Conservation (phyloP, 2,329 filamentous ascomycete species). For the Fusarium succisae region DNA sequence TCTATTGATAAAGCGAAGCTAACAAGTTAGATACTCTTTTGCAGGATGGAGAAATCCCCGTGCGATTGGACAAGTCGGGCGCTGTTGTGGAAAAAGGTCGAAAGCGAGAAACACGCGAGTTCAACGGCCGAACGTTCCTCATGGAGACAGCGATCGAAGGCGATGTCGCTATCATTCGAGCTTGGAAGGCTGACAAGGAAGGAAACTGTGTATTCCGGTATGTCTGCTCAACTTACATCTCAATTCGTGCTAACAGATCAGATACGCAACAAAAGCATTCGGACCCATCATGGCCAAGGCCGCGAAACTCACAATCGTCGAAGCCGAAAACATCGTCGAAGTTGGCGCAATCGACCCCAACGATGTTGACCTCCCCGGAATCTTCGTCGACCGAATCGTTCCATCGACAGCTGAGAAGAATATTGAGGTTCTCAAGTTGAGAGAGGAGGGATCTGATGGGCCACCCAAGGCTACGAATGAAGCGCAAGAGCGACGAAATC, state of each 20-base stretch:
- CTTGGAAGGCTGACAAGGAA: slow-evolving; percentile 78
- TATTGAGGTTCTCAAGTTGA: slow-evolving; percentile 74
- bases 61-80: slow-evolving; percentile 67
- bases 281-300: slow-evolving; percentile 84
- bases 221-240: neutral
- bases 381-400: slow-evolving; percentile 84
- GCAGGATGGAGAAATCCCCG: slow-evolving; percentile 74
- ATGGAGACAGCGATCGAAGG: slow-evolving; percentile 81
- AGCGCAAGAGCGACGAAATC: slow-evolving; percentile 66
- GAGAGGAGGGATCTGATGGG: slow-evolving; percentile 52
- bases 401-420: slow-evolving; percentile 76
- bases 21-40: slow-evolving; percentile 65
- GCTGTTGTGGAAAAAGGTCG: slow-evolving; percentile 70
- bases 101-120: slow-evolving; percentile 75
- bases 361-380: slow-evolving; percentile 80
- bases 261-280: slow-evolving; percentile 79
- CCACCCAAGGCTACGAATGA: slow-evolving; percentile 55
- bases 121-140: slow-evolving; percentile 76
- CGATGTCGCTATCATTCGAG: slow-evolving; percentile 80
- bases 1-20: neutral
- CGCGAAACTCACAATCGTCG: slow-evolving; percentile 79
- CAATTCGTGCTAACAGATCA: slow-evolving; percentile 33
- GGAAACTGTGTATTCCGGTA: slow-evolving; percentile 84
- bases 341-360: slow-evolving; percentile 77
- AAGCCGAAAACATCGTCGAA: slow-evolving; percentile 85